Evolutionary conservation across 257 asterid species (phyloP), one percentile per base, ranked within the genome.

Genomic region (Verbascum thapsus): DNA sequence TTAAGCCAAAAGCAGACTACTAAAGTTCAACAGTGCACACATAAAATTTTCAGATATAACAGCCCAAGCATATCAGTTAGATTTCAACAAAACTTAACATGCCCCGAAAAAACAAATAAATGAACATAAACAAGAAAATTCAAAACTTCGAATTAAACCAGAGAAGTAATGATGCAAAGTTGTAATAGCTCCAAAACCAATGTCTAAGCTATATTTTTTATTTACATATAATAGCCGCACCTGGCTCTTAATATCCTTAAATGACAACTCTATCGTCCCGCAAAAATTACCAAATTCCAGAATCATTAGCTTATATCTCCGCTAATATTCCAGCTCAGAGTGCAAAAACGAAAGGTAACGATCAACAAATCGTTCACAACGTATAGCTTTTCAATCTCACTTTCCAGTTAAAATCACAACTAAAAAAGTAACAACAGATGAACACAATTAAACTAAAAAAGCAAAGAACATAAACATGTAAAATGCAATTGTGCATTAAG

Each of bases 281-380:
- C 22, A n/a, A 68, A 47, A 64, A 49, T 44, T 13, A 18, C 53
- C 17, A 52, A 70, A 41, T 59, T 47, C 47, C 34, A 20, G 35
- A 59, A 69, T 37, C 45, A 42, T 39, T 1, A 74, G 71, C 30
- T 4, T 18, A 30, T 30, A 49, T 50, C 35, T 54, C 22, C 32
- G 8, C 40, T n/a, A 35, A 15, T 7, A 26, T 3, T 10, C 56
- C 34, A 66, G 38, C 64, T 53, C 61, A 50, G 20, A 54, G 30
- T 40, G 43, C 26, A 56, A 43, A 47, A 30, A 48, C 66, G 11
- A 26, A 38, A 15, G 18, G 15, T 8, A 23, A 70, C 23, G 49
- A 67, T 19, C 59, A 63, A 57, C 26, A 60, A 65, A 26, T n/a
- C 66, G 13, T 48, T 42, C 34, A 70, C 38, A 45, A 52, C 11